Evolutionary conservation across 2,329 filamentous ascomycete genomes (phyloP).

Genomic region (Leptodontidium sp.): DNA sequence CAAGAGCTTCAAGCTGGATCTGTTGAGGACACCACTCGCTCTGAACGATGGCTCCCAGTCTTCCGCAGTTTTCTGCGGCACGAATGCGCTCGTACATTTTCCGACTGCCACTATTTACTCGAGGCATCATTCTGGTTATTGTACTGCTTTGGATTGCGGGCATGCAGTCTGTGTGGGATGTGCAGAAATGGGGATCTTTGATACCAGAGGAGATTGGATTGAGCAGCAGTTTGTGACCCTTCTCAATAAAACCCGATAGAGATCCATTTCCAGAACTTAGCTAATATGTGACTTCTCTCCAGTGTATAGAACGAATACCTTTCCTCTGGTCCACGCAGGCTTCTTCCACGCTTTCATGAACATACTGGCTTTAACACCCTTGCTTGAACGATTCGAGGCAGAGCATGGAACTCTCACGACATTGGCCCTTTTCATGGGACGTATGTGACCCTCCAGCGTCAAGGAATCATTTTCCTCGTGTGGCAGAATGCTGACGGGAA

Average conservation of each 20-base stretch:
- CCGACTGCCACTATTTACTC: conserved; percentile 88
- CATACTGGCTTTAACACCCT: conserved; percentile 79
- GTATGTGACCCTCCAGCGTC: conserved; percentile 61
- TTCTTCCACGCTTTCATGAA: conserved; percentile 85
- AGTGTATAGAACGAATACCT: conserved; percentile 96
- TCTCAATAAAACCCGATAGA: background rate
- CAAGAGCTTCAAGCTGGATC: background rate
- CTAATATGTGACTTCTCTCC: conserved; percentile 25
- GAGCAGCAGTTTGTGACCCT: conserved; percentile 66
- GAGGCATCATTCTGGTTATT: conserved; percentile 72
- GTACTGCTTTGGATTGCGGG: conserved; percentile 73
- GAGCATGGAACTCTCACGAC: conserved; percentile 92
- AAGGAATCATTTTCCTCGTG: background rate
- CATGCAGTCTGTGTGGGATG: conserved; percentile 73
- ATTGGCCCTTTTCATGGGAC: conserved; percentile 87
- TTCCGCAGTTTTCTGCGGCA: conserved; percentile 68
- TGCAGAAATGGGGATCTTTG: conserved; percentile 80
- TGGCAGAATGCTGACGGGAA: conserved; percentile 29
- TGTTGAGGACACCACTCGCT: background rate
- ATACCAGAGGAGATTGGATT: conserved; percentile 80
- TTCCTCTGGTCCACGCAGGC: conserved; percentile 83
- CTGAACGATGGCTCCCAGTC: conserved; percentile 42
- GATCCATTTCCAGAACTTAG: background rate
- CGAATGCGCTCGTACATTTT: conserved; percentile 83
- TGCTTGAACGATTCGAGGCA: conserved; percentile 91